phyloP scores from a whole-genome alignment of 768 basidiomycete species.

The Chalciporus pseudorubinellus region DNA sequence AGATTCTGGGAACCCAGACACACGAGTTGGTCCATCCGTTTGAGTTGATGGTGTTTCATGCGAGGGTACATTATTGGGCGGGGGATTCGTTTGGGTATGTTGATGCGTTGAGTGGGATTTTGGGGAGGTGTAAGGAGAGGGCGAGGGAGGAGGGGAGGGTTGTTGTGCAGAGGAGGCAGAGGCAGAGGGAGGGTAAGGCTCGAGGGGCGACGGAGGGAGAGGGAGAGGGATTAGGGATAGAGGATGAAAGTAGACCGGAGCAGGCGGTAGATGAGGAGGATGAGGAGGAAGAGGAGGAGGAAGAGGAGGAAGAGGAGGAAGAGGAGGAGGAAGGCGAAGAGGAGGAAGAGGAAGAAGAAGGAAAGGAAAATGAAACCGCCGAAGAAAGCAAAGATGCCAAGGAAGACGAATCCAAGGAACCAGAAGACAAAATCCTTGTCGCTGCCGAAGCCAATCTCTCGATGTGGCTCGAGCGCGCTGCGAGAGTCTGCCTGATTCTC shows the following conservation, averaged over 20 bases:
- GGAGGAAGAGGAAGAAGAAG: neutral
- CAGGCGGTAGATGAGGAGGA: constrained; percentile 23
- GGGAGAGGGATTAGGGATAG: neutral
- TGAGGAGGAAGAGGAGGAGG: neutral
- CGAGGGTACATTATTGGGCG: constrained; percentile 77
- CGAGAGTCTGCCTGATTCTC: constrained; percentile 72
- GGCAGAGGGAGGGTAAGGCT: neutral
- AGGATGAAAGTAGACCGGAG: neutral
- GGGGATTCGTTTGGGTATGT: constrained; percentile 79
- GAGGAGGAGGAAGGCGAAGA: neutral
- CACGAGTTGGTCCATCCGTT: constrained; percentile 37
- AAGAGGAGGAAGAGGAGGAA: neutral
- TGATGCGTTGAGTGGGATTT: constrained; percentile 64
- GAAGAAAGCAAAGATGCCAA: constrained; percentile 1
- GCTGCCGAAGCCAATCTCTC: constrained; percentile 37
- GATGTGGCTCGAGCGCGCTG: constrained; percentile 85
- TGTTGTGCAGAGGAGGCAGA: constrained; percentile 13
- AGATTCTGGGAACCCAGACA: constrained; percentile 18
- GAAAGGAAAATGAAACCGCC: neutral
- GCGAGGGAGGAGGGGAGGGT: constrained; percentile 35
- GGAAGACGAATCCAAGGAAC: constrained; percentile 9
- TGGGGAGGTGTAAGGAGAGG: constrained; percentile 57
- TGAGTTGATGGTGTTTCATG: constrained; percentile 63
- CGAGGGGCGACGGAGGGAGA: neutral
- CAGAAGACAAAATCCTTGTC: constrained; percentile 16